Evolutionary conservation across 164 flowering plant species (phyloP).

Genomic region (Vitis rupestris): DNA sequence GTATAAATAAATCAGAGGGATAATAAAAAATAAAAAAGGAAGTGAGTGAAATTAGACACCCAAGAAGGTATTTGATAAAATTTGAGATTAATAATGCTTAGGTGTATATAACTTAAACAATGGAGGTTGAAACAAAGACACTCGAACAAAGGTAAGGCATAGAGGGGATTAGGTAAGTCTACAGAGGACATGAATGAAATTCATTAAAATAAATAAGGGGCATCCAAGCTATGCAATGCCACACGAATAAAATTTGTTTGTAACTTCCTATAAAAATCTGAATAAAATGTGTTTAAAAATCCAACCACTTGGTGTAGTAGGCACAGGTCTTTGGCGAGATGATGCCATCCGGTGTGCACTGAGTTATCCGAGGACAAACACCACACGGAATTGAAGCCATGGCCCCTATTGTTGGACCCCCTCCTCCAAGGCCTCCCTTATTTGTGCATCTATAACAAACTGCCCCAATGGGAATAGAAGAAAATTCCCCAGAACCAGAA

Average conservation of each 20-base stretch:
- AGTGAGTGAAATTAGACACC: too few species aligned
- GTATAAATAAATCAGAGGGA: too few species aligned
- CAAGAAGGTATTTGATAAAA: too few species aligned
- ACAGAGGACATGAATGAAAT: not conserved
- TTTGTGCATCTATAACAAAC: constrained; percentile 47
- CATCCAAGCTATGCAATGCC: not conserved
- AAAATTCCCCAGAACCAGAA: constrained; percentile 57
- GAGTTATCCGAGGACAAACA: constrained; percentile 67
- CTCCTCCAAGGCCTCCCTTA: constrained; percentile 8
- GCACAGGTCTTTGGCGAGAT: constrained; percentile 72
- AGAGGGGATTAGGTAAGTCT: not conserved
- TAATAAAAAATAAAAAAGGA: too few species aligned
- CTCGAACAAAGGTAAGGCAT: not conserved
- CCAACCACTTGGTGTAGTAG: constrained; percentile 73
- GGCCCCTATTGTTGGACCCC: constrained; percentile 36
- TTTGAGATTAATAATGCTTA: too few species aligned
- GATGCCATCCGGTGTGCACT: constrained; percentile 79
- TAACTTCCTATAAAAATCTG: not conserved
- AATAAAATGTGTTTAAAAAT: constrained; percentile 33
- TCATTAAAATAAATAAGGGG: not conserved
- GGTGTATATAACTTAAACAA: too few species aligned
- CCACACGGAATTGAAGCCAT: constrained; percentile 89
- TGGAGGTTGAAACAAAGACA: too few species aligned
- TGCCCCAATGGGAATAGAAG: constrained; percentile 47
- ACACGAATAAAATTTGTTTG: not conserved